A percentile compares a stretch with the other conserved stretches of the same genome.
Conservation (phyloP, 306 rosid genomes). For the Vachellia pachyceras region DNA sequence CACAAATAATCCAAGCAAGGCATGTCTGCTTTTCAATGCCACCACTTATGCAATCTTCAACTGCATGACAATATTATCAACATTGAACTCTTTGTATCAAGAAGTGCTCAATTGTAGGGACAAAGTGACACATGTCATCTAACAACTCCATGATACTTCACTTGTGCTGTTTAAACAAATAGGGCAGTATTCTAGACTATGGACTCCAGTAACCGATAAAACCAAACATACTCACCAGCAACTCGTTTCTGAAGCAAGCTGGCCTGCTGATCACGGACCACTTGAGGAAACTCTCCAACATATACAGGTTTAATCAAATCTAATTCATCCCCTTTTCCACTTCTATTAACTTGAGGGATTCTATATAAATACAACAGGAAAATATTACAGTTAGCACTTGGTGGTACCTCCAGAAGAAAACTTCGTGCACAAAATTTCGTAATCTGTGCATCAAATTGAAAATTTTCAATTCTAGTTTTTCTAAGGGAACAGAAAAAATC, state of each 20-base stretch:
- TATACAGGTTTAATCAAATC: constrained; percentile 76
- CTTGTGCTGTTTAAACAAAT: background rate
- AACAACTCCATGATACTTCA: constrained; percentile 1
- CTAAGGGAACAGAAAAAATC: background rate
- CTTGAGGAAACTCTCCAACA: constrained; percentile 86
- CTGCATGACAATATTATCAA: constrained; percentile 49
- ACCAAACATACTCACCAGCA: constrained; percentile 53
- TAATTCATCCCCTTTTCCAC: constrained; percentile 58
- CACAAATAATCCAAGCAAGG: constrained; percentile 82
- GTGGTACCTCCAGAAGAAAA: background rate
- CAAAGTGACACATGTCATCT: constrained; percentile 4
- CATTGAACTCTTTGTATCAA: background rate
- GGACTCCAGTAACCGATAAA: constrained; percentile 19
- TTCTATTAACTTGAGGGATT: constrained; percentile 63
- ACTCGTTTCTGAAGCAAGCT: constrained; percentile 56
- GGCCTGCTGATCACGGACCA: constrained; percentile 76
- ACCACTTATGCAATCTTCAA: constrained; percentile 59
- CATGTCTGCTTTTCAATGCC: constrained; percentile 82
- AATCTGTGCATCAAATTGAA: background rate
- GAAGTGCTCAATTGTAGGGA: background rate
- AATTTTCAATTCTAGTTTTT: background rate
- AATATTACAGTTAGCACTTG: background rate
- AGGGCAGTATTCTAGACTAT: background rate
- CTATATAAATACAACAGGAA: constrained; percentile 44
- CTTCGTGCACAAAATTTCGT: background rate